phyloP scores from a whole-genome alignment of 1,139 yeast genomes.

The Sugiyamaella pinicola region DNA sequence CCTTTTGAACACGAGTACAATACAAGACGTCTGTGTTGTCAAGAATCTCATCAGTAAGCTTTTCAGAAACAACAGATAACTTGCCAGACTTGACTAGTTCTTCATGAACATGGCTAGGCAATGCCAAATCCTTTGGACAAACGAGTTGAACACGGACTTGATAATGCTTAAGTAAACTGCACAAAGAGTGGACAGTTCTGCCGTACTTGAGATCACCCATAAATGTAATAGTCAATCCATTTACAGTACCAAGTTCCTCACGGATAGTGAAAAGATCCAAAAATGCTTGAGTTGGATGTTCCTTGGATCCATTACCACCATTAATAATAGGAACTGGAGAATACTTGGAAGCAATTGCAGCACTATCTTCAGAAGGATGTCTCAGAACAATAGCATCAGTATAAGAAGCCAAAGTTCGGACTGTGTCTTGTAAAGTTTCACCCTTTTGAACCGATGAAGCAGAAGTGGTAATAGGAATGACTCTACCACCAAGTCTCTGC shows the following conservation, averaged over 20 bases:
- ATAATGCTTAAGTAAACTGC: constrained; percentile 86
- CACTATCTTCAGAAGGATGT: constrained; percentile 92
- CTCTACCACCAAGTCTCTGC: constrained; percentile 99
- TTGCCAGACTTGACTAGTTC: constrained; percentile 67
- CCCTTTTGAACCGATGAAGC: constrained; percentile 96
- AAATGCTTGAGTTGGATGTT: constrained; percentile 98
- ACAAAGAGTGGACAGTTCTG: constrained; percentile 96
- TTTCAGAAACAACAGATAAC: constrained; percentile 71
- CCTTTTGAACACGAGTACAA: constrained; percentile 98
- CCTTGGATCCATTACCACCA: constrained; percentile 97
- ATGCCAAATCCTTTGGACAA: constrained; percentile 80
- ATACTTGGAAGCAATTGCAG: constrained; percentile 91
- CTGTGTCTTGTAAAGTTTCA: constrained; percentile 95
- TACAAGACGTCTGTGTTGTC: constrained; percentile 91
- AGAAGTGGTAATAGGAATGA: constrained; percentile 79
- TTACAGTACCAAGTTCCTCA: constrained; percentile 98
- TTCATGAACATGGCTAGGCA: constrained; percentile 72
- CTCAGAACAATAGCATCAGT: constrained; percentile 96
- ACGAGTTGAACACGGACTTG: constrained; percentile 93
- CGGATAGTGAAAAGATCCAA: constrained; percentile 96
- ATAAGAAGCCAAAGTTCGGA: constrained; percentile 92
- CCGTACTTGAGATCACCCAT: constrained; percentile 99
- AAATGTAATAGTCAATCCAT: constrained; percentile 95
- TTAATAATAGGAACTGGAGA: constrained; percentile 97
- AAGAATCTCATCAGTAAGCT: constrained; percentile 78